phyloP scores from a whole-genome alignment of 257 asterid species.

The Vinca minor region DNA sequence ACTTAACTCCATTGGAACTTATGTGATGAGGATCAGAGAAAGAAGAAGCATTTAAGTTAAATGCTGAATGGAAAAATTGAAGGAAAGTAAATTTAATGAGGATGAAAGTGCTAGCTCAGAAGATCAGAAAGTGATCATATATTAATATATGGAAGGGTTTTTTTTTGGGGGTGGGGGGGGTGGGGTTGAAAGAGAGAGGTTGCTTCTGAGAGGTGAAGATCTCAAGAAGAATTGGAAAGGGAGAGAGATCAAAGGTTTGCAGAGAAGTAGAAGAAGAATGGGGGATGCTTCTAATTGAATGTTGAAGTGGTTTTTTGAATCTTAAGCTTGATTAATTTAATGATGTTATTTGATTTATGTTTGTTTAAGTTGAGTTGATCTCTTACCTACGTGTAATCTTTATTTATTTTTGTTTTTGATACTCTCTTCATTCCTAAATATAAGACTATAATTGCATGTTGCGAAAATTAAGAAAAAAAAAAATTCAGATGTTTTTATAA shows the following conservation, averaged over 20 bases:
- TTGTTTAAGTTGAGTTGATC: slow-evolving; percentile 24
- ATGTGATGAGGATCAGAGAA: neutral
- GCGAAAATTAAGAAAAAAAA: no score
- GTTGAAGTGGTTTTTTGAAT: slow-evolving; percentile 54
- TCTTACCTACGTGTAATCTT: no score
- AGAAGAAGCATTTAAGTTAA: neutral
- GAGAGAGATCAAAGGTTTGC: slow-evolving; percentile 1
- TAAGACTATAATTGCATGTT: no score
- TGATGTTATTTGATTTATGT: slow-evolving; percentile 8
- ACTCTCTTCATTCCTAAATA: no score
- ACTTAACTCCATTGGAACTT: slow-evolving; percentile 17
- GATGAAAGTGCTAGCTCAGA: slow-evolving; percentile 9
- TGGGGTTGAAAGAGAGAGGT: slow-evolving; percentile 44
- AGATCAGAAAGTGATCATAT: no score
- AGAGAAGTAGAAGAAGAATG: slow-evolving; percentile 38
- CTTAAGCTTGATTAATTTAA: slow-evolving; percentile 49
- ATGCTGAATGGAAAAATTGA: slow-evolving; percentile 11
- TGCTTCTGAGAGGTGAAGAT: slow-evolving; percentile 61
- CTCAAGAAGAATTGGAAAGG: slow-evolving; percentile 37
- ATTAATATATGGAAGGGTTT: neutral
- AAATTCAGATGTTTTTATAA: no score
- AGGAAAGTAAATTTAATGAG: slow-evolving; percentile 3
- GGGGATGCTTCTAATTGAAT: slow-evolving; percentile 49
- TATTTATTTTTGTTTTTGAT: no score
- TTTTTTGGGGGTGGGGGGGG: neutral